These are phyloP conservation scores for Cryphonectria radicalis DNA, from an alignment of 2,329 filamentous ascomycete genomes.

Conservation along the genomic window DNA sequence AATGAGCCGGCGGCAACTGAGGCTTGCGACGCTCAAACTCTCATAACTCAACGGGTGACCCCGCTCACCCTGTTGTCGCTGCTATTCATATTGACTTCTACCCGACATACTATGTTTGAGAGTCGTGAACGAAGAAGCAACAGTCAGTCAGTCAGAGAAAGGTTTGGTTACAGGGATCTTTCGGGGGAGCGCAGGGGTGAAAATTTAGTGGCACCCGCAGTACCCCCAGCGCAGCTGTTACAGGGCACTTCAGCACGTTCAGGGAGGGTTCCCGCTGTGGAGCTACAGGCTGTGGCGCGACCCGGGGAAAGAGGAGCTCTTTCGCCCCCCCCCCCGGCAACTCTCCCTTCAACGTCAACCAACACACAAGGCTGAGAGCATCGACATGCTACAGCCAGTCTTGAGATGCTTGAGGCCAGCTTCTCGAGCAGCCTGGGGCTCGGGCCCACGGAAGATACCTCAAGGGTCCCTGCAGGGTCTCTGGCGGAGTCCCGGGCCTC, in stretches of 20 bases:
- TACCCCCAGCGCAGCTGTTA: background rate
- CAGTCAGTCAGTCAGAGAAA: background rate
- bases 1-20: background rate
- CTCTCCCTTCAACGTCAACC: slow-evolving; percentile 12
- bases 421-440: background rate
- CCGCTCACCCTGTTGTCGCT: background rate
- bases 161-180: background rate
- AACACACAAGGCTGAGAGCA: slow-evolving; percentile 25
- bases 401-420: slow-evolving; percentile 14
- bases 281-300: background rate
- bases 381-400: slow-evolving; percentile 25
- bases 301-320: background rate
- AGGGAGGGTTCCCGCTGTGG: background rate
- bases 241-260: background rate
- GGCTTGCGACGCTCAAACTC: too few species aligned
- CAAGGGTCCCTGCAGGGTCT: background rate
- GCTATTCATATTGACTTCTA: background rate
- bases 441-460: slow-evolving; percentile 1
- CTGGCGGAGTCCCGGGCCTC: background rate
- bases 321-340: slow-evolving; percentile 21
- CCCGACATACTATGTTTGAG: background rate
- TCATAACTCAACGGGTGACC: too few species aligned
- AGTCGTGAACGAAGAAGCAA: background rate
- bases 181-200: background rate
- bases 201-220: slow-evolving; percentile 12